Evolutionary conservation across 2,329 filamentous ascomycete species (phyloP).

Genomic region (Ophiosphaerella korrae): DNA sequence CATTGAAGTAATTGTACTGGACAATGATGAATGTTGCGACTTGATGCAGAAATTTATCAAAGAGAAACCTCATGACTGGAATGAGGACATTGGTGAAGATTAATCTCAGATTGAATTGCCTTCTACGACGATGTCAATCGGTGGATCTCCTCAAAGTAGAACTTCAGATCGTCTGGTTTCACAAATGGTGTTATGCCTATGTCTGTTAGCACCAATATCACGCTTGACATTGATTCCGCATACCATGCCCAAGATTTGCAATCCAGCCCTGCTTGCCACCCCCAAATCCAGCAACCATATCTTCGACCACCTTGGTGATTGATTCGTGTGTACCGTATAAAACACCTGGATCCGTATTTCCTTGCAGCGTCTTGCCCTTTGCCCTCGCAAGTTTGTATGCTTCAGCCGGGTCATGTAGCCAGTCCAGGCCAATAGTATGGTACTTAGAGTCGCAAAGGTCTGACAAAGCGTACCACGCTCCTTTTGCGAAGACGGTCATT

Average conservation of each 20-base stretch:
- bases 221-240: constrained; percentile 33
- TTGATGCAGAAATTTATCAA: constrained; percentile 75
- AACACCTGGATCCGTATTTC: constrained; percentile 93
- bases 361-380: constrained; percentile 83
- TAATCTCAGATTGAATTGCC: constrained; percentile 7
- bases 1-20: constrained; percentile 73
- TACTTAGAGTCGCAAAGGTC: constrained; percentile 87
- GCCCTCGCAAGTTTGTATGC: constrained; percentile 74
- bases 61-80: constrained; percentile 75
- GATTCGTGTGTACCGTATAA: constrained; percentile 82
- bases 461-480: constrained; percentile 93
- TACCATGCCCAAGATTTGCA: constrained; percentile 93
- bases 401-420: constrained; percentile 86
- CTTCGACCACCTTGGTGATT: constrained; percentile 81
- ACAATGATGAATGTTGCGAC: constrained; percentile 67
- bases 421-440: constrained; percentile 92
- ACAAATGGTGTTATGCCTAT: constrained; percentile 91
- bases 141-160: constrained; percentile 93
- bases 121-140: constrained; percentile 30
- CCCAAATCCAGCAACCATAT: constrained; percentile 85
- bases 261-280: constrained; percentile 93
- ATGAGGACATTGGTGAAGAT: constrained; percentile 44
- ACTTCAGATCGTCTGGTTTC: constrained; percentile 88
- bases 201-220: constrained; percentile 17
- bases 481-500: constrained; percentile 98